phyloP scores from a whole-genome alignment of 306 rosid genomes.

The Notholithocarpus densiflorus region DNA sequence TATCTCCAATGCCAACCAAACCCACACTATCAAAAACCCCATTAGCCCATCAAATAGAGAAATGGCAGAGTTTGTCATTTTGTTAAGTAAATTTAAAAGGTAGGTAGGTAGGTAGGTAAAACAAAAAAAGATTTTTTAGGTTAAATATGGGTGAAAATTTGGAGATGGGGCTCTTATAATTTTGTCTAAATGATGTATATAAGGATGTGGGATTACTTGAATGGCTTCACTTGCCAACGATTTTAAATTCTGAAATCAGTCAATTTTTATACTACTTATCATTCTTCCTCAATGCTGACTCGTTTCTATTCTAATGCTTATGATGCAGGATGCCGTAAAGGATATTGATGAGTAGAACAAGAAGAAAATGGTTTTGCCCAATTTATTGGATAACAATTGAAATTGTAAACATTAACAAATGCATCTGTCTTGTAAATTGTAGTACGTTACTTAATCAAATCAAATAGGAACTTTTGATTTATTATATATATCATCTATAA shows the following conservation, averaged over 20 bases:
- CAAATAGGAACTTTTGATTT: no score
- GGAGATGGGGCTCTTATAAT: neutral
- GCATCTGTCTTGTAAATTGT: neutral
- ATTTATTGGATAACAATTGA: neutral
- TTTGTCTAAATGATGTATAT: neutral
- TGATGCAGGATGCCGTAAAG: slow-evolving; percentile 2
- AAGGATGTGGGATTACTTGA: neutral
- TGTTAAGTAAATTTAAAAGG: no score
- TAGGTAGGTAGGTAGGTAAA: no score
- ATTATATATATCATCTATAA: no score
- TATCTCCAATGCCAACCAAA: no score
- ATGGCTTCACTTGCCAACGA: neutral
- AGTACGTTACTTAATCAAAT: no score
- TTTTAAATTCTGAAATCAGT: neutral
- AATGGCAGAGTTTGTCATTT: no score
- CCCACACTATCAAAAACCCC: no score
- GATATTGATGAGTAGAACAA: slow-evolving; percentile 1
- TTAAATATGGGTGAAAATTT: no score
- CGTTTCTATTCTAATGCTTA: neutral
- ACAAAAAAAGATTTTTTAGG: no score
- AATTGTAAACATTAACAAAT: neutral
- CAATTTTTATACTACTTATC: neutral
- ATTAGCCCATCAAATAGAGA: no score
- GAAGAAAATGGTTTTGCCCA: neutral
- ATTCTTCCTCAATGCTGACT: neutral